Evolutionary conservation across 768 basidiomycete species (phyloP), one percentile per base, ranked within the genome.

Genomic region (Peribolospora kevripleyi): DNA sequence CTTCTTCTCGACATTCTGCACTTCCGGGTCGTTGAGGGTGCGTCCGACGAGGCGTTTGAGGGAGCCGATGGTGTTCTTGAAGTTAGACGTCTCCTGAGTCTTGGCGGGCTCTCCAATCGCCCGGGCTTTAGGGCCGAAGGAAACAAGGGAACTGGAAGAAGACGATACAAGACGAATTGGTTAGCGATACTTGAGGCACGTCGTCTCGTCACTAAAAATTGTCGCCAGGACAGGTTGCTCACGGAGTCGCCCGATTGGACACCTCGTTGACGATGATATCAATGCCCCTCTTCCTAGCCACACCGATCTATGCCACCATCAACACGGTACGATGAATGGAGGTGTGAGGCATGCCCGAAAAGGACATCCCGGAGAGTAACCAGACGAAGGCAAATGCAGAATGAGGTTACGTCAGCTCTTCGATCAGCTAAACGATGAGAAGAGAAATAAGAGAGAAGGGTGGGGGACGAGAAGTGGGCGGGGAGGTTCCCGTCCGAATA

Each of bases 231-330:
- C 38, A 6, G 25, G 48, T 4, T 39, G 76, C 86, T 65, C 59
- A 95, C 87, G 91, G 91, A 37, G 90, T 97, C 11, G 81, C 77
- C 54, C 93, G 82, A 74, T 95, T 95, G 11, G 90, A 95, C 58
- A 90, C 87, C 68, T 98, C 91, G 69, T 98, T 98, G 58, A 79
- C 74, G 72, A 98, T 91, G 69, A 98, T 88, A 75, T 98, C 91
- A 72, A 98, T 91, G 62, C 91, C 91, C 65, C 85, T 76, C 70
- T 84, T 81, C 70, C 88, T 76, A 14, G 88, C 88, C 60, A 91
- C 88, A 72, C 88, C 88, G 67, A 95, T 88, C 85, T 84, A 53
- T 25, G 25, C 25, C 25, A 25, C 25, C 25, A 25, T 25, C 25
- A 25, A 25, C 25, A 25, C 25, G 25, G 25, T 1, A 25, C 25